Percentiles rank a stretch among this genome's conserved stretches.
Conservation (phyloP, 768 basidiomycete genomes). For the Hortiboletus flavorubellus region DNA sequence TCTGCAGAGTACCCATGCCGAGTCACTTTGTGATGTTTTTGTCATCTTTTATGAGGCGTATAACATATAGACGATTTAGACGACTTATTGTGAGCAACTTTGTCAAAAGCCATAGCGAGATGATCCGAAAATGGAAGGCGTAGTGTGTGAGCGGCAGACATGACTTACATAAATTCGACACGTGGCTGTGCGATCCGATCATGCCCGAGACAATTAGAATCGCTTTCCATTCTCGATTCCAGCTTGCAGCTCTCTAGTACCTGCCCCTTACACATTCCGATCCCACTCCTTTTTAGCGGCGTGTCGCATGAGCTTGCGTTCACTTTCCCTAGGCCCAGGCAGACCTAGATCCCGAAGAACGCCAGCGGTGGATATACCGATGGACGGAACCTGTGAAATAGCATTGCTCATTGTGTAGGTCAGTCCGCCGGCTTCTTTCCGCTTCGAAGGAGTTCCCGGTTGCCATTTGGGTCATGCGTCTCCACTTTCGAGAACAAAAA, state of each 20-base stretch:
- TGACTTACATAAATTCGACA: too few species aligned
- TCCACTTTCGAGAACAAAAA: conserved; percentile 24
- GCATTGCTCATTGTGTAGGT: too few species aligned
- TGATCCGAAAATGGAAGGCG: conserved; percentile 20
- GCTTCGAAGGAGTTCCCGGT: conserved; percentile 4
- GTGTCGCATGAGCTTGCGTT: neutral
- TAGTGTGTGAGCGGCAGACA: conserved; percentile 12
- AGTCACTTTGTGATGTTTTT: too few species aligned
- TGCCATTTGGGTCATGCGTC: neutral
- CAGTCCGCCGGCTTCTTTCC: neutral
- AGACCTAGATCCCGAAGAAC: neutral
- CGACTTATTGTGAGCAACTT: neutral
- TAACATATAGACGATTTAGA: neutral
- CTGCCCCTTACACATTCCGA: neutral
- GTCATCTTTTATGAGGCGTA: neutral
- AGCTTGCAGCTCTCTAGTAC: neutral
- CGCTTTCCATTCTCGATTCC: neutral
- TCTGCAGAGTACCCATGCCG: neutral
- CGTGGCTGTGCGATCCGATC: conserved; percentile 20
- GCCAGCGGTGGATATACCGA: neutral
- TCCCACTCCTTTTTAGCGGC: neutral
- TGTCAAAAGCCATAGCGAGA: neutral
- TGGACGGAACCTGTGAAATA: too few species aligned
- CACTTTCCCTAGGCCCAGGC: neutral
- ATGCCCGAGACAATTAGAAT: conserved; percentile 21